These are phyloP conservation scores for Boletellus dicymbophilus DNA, from an alignment of 1,284 basidiomycete genomes.

Conservation along the genomic window DNA sequence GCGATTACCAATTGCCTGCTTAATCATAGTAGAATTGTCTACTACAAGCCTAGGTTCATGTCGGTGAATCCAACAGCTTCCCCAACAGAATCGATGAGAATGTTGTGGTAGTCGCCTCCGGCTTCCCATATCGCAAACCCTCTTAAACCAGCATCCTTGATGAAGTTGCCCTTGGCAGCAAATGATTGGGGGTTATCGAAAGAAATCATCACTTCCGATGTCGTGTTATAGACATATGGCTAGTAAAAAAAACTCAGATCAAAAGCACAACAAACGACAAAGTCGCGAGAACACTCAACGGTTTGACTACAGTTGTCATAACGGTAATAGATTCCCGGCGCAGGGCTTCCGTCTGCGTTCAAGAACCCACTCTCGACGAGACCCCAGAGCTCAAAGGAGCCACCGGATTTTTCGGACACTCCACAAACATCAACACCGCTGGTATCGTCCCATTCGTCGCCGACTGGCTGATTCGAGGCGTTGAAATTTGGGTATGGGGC, in stretches of 20 bases:
- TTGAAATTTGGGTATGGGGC: slow-evolving; percentile 39
- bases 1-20: too few relatives aligned
- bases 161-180: slow-evolving; percentile 54
- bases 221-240: slow-evolving; percentile 46
- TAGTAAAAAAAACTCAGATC: slow-evolving; percentile 11
- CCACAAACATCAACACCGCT: slow-evolving; percentile 39
- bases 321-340: slow-evolving; percentile 38
- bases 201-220: slow-evolving; percentile 35
- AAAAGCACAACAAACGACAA: background rate
- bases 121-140: slow-evolving; percentile 60
- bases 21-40: too few relatives aligned
- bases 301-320: slow-evolving; percentile 49
- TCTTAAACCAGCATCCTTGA: slow-evolving; percentile 43
- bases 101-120: slow-evolving; percentile 53
- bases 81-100: slow-evolving; percentile 44
- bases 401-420: slow-evolving; percentile 30
- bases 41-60: too few relatives aligned
- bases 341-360: slow-evolving; percentile 36
- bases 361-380: slow-evolving; percentile 42
- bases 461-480: slow-evolving; percentile 35
- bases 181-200: slow-evolving; percentile 47
- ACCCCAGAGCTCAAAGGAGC: slow-evolving; percentile 42
- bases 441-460: slow-evolving; percentile 42
- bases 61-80: slow-evolving; percentile 31
- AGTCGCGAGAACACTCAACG: slow-evolving; percentile 27